phyloP scores from a whole-genome alignment of 148 eudicot genomes.

The Tetragonia tetragonoides region DNA sequence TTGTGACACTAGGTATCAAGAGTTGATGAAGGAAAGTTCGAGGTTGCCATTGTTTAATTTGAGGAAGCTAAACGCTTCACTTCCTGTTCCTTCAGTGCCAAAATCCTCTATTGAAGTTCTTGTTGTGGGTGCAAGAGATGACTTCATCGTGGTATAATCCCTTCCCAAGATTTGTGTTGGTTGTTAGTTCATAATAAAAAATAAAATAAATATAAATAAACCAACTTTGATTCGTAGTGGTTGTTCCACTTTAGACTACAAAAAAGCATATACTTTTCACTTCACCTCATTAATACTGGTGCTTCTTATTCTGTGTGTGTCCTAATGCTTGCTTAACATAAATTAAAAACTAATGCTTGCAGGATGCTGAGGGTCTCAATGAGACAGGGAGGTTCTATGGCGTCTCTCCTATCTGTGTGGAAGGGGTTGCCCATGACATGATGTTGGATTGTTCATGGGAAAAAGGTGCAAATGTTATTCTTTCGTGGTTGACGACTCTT shows the following conservation, averaged over 20 bases:
- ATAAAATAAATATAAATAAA: too few relatives aligned
- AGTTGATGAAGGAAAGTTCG: slow-evolving; percentile 87
- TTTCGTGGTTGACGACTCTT: slow-evolving; percentile 50
- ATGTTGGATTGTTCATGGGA: slow-evolving; percentile 93
- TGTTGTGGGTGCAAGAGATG: slow-evolving; percentile 74
- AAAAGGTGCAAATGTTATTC: slow-evolving; percentile 61
- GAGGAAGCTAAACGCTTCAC: slow-evolving; percentile 88
- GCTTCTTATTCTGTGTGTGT: not conserved
- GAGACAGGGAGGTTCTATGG: slow-evolving; percentile 87
- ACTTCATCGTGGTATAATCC: slow-evolving; percentile 76
- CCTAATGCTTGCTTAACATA: not conserved
- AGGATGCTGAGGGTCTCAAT: slow-evolving; percentile 77
- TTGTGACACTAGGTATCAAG: slow-evolving; percentile 57
- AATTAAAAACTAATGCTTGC: slow-evolving; percentile 6
- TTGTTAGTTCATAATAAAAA: not conserved
- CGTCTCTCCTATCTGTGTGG: slow-evolving; percentile 59
- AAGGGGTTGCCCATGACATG: slow-evolving; percentile 85
- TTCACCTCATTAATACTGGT: not conserved
- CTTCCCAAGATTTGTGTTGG: not conserved
- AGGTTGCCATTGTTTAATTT: slow-evolving; percentile 91
- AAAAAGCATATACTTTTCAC: not conserved
- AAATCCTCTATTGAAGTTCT: slow-evolving; percentile 52
- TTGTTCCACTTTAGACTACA: not conserved
- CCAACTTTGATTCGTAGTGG: too few relatives aligned
- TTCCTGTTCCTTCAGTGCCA: slow-evolving; percentile 73